Base-by-base conservation (phyloP, 2,329 filamentous ascomycete genomes). In the Diaporthe vexans region DNA sequence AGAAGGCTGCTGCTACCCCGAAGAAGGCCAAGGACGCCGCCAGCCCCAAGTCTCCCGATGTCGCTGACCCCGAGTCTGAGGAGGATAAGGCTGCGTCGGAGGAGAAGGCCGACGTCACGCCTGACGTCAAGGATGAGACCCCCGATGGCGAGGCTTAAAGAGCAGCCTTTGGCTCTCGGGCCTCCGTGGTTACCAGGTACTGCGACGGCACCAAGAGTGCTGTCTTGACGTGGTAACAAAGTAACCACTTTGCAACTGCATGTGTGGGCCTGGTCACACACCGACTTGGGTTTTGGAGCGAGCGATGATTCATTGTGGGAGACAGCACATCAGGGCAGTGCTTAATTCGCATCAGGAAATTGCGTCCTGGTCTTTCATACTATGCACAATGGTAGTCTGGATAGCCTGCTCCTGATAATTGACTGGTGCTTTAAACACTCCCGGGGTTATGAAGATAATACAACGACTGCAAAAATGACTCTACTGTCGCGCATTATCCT, bases 1-100 rank as follows among this genome's bases (percentile, higher is more conserved):
- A 72, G 70, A 72, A 63, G 70, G 24, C 24, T 33, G 9, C 43
- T 21, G 46, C n/a, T 15, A 54, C 33, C 8, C 57, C 33, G 9
- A 72, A 72, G 71, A 70, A 74, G 70, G 54, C 40, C n/a, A 65
- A 67, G 37, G 43, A 29, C 8, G n/a, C 29, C 29, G 26, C 72
- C 26, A 43, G 13, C 43, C 19, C 48, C 40, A 57, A 51, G 29
- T 54, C 54, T 24, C 15, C 73, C 43, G 37, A 33, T 43, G 29
- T 19, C 63, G 40, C 43, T 56, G 61, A 70, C 71, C 48, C 67
- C 46, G 29, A 46, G 21, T 26, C 58, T 19, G 61, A 74, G 19
- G 58, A 54, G 29, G 51, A 54, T 17, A 48, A 63, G 46, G 33
- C 19, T 19, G 61, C 10, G 37, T 13, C 13, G 69, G 56, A 61